Base-by-base conservation (phyloP, 2,329 filamentous ascomycete species). In the Ascochyta rabiei region DNA sequence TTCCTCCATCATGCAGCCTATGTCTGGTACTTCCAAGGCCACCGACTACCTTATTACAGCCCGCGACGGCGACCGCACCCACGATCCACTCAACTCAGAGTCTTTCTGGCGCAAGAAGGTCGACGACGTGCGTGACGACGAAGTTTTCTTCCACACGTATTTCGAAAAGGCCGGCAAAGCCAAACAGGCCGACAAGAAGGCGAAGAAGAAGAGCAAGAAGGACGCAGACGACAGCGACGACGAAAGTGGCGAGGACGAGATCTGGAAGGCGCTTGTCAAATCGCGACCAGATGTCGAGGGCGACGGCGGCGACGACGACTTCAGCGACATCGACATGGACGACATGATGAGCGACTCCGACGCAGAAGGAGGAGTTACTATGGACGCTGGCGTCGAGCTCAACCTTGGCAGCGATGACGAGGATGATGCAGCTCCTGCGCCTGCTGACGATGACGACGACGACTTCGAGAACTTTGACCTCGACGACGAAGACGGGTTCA, bases 81-180 rank as follows among this genome's bases (percentile, higher is more conserved):
- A 79, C 72, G 86, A 80, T 18, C 83, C 87, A 2, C 82, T 99
- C 75, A 99, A 99, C 76, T 89, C 89, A 1, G 89, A 96, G 59
- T 81, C 86, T 3, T 99, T 99, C 81, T 96, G 92, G 91, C 88
- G 88, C 68, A 91, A 91, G 84, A 93, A 91, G 78, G 82, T 84
- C n/a, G 88, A 91, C 60, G 88, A 98, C 48, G 89, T 99, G 39
- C 87, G 89, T 3, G 91, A 87, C 0, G 93, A 99, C 62, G 95
- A 99, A 72, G 90, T 92, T 34, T 99, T 99, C 85, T 99, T 99
- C 85, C 95, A 99, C 76, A 88, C 91, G 63, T 99, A 99, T 84
- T 99, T 99, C 77, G 88, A 86, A 52, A 84, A 88, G 71, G 77
- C 80, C 10, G 84, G 81, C 43, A 82, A 81, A 60, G 77, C 80